These are phyloP conservation scores for Lentithecium fluviatile DNA, from an alignment of 495 filamentous ascomycete genomes.

Conservation along the genomic window DNA sequence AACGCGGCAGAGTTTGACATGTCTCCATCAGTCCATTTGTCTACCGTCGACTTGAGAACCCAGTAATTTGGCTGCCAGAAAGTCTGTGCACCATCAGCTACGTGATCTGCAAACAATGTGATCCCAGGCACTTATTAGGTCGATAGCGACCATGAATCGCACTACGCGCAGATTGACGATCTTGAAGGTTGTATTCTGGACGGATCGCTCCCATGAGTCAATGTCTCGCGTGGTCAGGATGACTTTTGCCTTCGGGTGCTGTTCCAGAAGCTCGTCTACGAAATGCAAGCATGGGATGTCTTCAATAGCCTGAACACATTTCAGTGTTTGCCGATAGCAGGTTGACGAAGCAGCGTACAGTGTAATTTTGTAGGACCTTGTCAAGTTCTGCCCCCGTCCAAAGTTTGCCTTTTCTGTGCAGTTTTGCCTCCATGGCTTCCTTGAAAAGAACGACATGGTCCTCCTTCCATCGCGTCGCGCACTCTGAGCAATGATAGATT, in stretches of 20 bases:
- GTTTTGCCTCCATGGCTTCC: constrained; percentile 14
- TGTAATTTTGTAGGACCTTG: constrained; percentile 21
- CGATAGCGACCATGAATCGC: neutral
- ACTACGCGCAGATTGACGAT: constrained; percentile 5
- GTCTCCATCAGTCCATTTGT: constrained; percentile 7
- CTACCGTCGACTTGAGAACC: constrained; percentile 1
- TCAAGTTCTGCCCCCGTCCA: constrained; percentile 11
- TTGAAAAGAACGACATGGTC: constrained; percentile 1
- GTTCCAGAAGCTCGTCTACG: constrained; percentile 11
- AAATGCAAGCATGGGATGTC: constrained; percentile 24
- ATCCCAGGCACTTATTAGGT: constrained; percentile 2
- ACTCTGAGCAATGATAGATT: constrained; percentile 15
- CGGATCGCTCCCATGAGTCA: constrained; percentile 8
- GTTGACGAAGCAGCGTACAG: neutral
- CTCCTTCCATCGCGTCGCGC: neutral
- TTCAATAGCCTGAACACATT: constrained; percentile 5
- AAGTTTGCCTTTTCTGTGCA: constrained; percentile 4
- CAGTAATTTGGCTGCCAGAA: constrained; percentile 7
- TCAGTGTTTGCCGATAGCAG: neutral
- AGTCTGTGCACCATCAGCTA: neutral
- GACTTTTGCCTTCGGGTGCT: constrained; percentile 13
- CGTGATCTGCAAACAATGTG: neutral
- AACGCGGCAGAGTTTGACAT: neutral
- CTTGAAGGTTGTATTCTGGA: constrained; percentile 11
- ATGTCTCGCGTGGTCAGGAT: constrained; percentile 19